A percentile compares a stretch with the other conserved stretches of the same genome.
Evolutionary conservation across 2,329 filamentous ascomycete genomes (phyloP).

Genomic region (Paecilomyces formosus): DNA sequence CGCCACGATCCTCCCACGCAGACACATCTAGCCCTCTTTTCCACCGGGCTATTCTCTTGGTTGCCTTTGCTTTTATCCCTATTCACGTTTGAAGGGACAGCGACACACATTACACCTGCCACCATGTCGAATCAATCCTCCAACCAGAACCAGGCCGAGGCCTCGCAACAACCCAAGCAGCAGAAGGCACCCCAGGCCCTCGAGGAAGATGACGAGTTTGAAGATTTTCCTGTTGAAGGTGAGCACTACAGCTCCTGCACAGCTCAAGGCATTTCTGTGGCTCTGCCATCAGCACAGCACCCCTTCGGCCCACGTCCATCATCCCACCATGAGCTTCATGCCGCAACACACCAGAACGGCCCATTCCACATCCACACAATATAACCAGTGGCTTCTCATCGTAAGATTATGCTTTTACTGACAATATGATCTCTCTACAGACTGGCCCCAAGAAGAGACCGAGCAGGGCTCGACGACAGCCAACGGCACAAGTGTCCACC

Average conservation of each 20-base stretch:
- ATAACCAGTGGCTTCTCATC: background rate
- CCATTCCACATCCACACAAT: background rate
- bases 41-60: background rate
- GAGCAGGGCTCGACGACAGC: slow-evolving; percentile 52
- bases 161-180: slow-evolving; percentile 42
- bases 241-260: slow-evolving; percentile 10
- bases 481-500: slow-evolving; percentile 61
- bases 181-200: slow-evolving; percentile 63
- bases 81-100: background rate
- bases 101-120: slow-evolving; percentile 5
- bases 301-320: background rate
- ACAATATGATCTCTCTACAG: slow-evolving; percentile 39
- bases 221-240: slow-evolving; percentile 98
- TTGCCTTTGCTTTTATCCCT: background rate
- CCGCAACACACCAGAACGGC: background rate
- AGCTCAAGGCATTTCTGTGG: background rate
- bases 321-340: background rate
- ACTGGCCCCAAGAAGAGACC: slow-evolving; percentile 89
- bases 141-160: slow-evolving; percentile 27
- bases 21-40: background rate
- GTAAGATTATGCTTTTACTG: background rate
- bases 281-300: background rate
- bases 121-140: slow-evolving; percentile 41
- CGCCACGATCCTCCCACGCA: background rate
- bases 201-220: slow-evolving; percentile 98